Evolutionary conservation across 2,329 filamentous ascomycete genomes (phyloP).

Genomic region (Botrytis deweyae): DNA sequence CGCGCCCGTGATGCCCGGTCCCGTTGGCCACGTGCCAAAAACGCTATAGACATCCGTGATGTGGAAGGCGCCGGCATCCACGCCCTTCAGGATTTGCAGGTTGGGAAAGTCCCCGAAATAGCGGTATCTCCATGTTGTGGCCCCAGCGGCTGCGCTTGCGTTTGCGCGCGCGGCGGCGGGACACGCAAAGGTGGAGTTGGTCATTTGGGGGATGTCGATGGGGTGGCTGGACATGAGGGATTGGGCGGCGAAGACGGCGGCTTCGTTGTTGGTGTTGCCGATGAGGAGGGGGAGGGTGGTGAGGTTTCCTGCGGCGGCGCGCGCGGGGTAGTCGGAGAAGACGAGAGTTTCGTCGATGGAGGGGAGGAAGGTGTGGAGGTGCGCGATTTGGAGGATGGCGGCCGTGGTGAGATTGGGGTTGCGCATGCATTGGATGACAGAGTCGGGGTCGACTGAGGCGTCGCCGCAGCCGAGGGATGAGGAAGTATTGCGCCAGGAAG

Average conservation of each 20-base stretch:
- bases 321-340: slow-evolving; percentile 28
- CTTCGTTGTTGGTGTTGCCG: slow-evolving; percentile 37
- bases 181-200: slow-evolving; percentile 40
- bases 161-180: slow-evolving; percentile 37
- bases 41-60: slow-evolving; percentile 39
- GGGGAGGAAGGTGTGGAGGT: slow-evolving; percentile 33
- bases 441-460: slow-evolving; percentile 24
- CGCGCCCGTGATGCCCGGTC: slow-evolving; percentile 21
- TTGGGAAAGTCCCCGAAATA: slow-evolving; percentile 42
- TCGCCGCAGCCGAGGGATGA: slow-evolving; percentile 35
- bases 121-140: slow-evolving; percentile 43
- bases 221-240: slow-evolving; percentile 28
- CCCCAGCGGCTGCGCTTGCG: slow-evolving; percentile 28
- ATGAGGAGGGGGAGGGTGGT: slow-evolving; percentile 33
- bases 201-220: slow-evolving; percentile 36
- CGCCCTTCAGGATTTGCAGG: slow-evolving; percentile 28
- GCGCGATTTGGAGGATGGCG: slow-evolving; percentile 17
- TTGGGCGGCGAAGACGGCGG: slow-evolving; percentile 35
- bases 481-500: slow-evolving; percentile 33
- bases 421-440: slow-evolving; percentile 36
- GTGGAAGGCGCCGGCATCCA: slow-evolving; percentile 41
- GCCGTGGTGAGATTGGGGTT: slow-evolving; percentile 28
- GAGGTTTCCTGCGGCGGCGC: slow-evolving; percentile 20
- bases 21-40: slow-evolving; percentile 37
- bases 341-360: slow-evolving; percentile 36